phyloP scores from a whole-genome alignment of 2,329 filamentous ascomycete species.

The Trichoderma arundinaceum region DNA sequence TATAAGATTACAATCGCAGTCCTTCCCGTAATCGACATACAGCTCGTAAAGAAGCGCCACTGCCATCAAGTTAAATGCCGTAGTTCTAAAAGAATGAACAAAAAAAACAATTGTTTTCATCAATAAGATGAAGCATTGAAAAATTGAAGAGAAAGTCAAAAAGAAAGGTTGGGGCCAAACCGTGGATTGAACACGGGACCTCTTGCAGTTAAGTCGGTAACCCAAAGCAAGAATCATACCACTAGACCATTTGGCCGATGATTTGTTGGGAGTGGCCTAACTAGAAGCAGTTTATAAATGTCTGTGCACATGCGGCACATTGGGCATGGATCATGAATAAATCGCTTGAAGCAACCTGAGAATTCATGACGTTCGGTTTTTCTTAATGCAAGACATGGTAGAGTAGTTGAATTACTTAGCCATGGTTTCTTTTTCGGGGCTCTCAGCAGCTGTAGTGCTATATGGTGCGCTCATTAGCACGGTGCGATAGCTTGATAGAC shows the following conservation, averaged over 20 bases:
- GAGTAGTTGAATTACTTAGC: too few relatives aligned
- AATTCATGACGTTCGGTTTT: too few relatives aligned
- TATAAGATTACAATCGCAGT: not conserved
- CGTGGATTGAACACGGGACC: conserved; percentile 34
- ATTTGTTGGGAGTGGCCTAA: not conserved
- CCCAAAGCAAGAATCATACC: conserved; percentile 34
- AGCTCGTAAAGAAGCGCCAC: too few relatives aligned
- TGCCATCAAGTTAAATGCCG: too few relatives aligned
- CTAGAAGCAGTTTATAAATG: not conserved
- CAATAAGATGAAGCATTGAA: not conserved
- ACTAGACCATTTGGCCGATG: conserved; percentile 33
- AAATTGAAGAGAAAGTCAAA: conserved; percentile 32
- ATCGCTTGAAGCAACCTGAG: too few relatives aligned
- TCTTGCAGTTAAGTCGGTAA: conserved; percentile 30
- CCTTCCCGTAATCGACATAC: not conserved
- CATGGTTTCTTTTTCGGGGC: too few relatives aligned
- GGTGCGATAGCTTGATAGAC: too few relatives aligned
- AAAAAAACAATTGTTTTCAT: not conserved
- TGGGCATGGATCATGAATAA: not conserved
- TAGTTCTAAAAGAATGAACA: not conserved
- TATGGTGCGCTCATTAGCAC: too few relatives aligned
- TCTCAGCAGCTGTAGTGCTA: too few relatives aligned
- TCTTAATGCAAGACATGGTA: too few relatives aligned
- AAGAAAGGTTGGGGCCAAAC: conserved; percentile 35
- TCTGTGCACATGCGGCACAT: not conserved